Evolutionary conservation across 1,284 basidiomycete species (phyloP), one percentile per base, ranked within the genome.

Genomic region (Sporisorium scitamineum): DNA sequence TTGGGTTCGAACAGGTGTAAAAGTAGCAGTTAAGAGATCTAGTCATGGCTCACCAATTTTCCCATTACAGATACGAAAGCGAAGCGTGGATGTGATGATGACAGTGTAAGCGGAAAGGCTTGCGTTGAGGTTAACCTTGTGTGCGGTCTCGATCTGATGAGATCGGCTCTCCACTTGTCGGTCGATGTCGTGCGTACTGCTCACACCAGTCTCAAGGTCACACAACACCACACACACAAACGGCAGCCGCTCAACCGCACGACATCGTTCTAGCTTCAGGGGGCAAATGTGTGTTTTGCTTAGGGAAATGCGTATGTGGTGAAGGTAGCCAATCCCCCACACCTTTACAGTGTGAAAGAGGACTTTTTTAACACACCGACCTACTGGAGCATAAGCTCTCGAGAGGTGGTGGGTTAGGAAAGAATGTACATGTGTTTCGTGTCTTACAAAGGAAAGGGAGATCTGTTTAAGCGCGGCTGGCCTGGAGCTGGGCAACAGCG

Each of bases 401-500:
- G 27, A n/a, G 32, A 18, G 18, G 20, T 6, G 41, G 3, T 31
- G 5, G 10, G 24, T 6, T n/a, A 45, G n/a, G 22, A 34, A 14
- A 56, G 20, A 55, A 59, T 47, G 50, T 70, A 70, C 67, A 70
- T 63, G 66, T 45, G 39, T 37, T 9, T 3, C 37, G 9, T 34
- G 3, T 37, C 14, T 22, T n/a, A 39, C 34, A n/a, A 39, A 18
- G 27, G 8, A 24, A 47, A 14, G 20, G 34, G 13, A 11, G 24
- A 2, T 11, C 18, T 16, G 47, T 22, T 77, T 73, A 77, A 24
- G 70, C 62, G 20, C 67, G 63, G 48, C 32, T 42, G 50, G 74
- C 78, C 68, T 82, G 76, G 31, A 74, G 68, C 70, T 75, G 72
- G 32, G 80, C 76, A 13, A 83, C 81, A 34, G 81, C 81, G 42